Base-by-base conservation (phyloP, 169 alveolate genomes). In the Plasmodium relictum region DNA sequence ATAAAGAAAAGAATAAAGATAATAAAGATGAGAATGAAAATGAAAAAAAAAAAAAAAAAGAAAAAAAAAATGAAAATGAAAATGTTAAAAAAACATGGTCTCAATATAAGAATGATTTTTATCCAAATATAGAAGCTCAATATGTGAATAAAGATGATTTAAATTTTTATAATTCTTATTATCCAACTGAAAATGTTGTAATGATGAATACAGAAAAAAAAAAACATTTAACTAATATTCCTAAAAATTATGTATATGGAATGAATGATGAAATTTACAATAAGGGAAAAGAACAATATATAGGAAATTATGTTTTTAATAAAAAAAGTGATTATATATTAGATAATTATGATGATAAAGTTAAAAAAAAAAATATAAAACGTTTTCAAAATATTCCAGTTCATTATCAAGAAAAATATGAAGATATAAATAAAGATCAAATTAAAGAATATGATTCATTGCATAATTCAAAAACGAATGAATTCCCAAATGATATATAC, bases 191-290 rank as follows among this genome's bases (percentile, higher is more conserved):
- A 74, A 44, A 88, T 26, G 54, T 62, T 6, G 56, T 61, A 14
- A 76, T 63, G 74, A 62, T 76, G 71, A 68, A 58, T 42, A 71
- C 20, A 2, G 90, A 86, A 71, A 50, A 66, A 44, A 76, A 88
- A 70, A 59, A 66, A 62, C 52, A 63, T 18, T 71, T 83, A 24
- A 44, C 80, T 14, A 73, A 50, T 52, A 80, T 76, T 16, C 89
- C 88, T 20, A 20, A 59, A 48, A 92, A 89, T 73, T 88, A 89
- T 37, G 63, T 83, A 44, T 88, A 65, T 73, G 88, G 91, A 10
- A 78, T 78, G 86, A 88, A 90, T 56, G 83, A 68, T 83, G 92
- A 90, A 54, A 59, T 72, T 39, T 83, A 70, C 58, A 62, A 31
- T 18, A 59, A 78, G 20, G 92, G 88, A 31, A 83, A 90, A 50